Base-by-base conservation (phyloP, 2,329 filamentous ascomycete genomes). In the Aspergillus fumigatus region DNA sequence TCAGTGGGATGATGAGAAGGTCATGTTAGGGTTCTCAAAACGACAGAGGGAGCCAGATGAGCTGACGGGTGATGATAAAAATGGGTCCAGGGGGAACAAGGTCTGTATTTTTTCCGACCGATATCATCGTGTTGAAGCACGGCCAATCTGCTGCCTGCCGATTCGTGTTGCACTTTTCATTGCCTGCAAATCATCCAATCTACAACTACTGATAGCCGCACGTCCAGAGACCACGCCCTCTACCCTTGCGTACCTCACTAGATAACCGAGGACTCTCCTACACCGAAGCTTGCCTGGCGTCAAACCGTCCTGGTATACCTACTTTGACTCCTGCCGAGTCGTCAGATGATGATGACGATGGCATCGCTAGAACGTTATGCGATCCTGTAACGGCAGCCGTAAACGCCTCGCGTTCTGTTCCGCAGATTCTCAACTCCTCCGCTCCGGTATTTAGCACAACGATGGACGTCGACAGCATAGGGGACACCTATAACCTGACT, bases 1-100 rank as follows among this genome's bases (percentile, higher is more conserved):
- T 41, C n/a, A 10, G 38, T 27, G 35, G 27, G 49, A 48, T 43
- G 32, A 29, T 17, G 38, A 51, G 25, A 48, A 27, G 48, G 35
- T 35, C 47, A 70, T 71, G 69, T 65, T 64, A 48, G 52, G 52
- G 26, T 57, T 60, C 19, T 50, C 55, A 32, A 71, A 71, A 55
- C 67, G 69, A 41, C 65, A 51, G 41, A 64, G 69, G 53, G 67
- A 67, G 10, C 41, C 88, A 72, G 58, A 75, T 82, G 63, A 85
- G 77, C 69, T 88, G 84, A 49, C 87, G 70, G 61, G 88, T 79
- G 70, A 88, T 84, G 58, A 82, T 71, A n/a, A 88, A n/a, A 51
- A 50, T 32, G 45, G 48, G n/a, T 26, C 53, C 26, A 65, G 56
- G 52, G 67, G 62, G 47, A 63, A 52, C 21, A 71, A 71, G 67